These are phyloP conservation scores for Lophiostoma macrostomum DNA, from an alignment of 495 filamentous ascomycete genomes.

Conservation along the genomic window DNA sequence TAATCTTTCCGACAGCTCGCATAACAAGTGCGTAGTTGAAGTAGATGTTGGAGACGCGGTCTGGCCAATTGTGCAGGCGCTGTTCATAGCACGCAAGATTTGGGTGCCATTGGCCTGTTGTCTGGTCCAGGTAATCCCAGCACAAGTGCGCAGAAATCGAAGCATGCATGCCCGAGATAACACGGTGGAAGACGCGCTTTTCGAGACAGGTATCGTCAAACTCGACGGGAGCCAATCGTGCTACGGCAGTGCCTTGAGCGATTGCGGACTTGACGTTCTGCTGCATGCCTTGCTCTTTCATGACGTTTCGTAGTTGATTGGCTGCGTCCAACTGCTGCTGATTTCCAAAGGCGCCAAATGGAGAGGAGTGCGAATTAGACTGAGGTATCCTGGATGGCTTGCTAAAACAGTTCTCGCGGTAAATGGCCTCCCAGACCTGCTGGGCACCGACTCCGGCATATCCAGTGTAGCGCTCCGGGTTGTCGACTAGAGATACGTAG, in stretches of 20 bases:
- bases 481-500: conserved; percentile 90
- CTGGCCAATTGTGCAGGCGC: conserved; percentile 77
- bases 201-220: conserved; percentile 90
- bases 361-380: conserved; percentile 42
- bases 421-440: conserved; percentile 95
- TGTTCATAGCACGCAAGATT: conserved; percentile 87
- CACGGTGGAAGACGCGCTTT: conserved; percentile 93
- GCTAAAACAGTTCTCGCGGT: conserved; percentile 95
- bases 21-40: conserved; percentile 96
- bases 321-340: conserved; percentile 57
- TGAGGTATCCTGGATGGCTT: conserved; percentile 50
- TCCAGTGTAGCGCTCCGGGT: conserved; percentile 93
- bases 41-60: conserved; percentile 94
- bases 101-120: conserved; percentile 88
- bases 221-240: conserved; percentile 59
- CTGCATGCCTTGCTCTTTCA: conserved; percentile 69
- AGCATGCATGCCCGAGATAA: conserved; percentile 96
- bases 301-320: conserved; percentile 76
- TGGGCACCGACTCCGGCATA: conserved; percentile 78
- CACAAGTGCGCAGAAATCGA: conserved; percentile 95
- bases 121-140: conserved; percentile 94
- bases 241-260: conserved; percentile 31
- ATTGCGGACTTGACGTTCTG: conserved; percentile 61
- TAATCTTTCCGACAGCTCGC: conserved; percentile 88
- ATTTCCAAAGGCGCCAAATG: conserved; percentile 36